These are phyloP conservation scores for Alternaria gaisen DNA, from an alignment of 2,329 filamentous ascomycete species.

Conservation along the genomic window DNA sequence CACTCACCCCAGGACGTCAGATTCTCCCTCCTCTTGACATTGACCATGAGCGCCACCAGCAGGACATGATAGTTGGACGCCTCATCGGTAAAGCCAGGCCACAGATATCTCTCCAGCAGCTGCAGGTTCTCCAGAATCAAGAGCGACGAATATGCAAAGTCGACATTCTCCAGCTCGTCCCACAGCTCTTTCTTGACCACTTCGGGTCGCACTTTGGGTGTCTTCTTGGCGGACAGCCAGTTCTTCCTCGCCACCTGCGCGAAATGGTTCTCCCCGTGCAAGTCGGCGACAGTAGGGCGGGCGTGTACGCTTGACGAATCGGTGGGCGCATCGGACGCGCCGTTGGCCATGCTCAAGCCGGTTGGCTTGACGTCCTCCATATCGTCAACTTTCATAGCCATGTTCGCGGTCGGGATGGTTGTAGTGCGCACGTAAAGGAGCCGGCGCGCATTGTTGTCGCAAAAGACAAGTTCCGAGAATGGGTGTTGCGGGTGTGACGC, in stretches of 20 bases:
- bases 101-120: constrained; percentile 89
- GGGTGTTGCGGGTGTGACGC: constrained; percentile 23
- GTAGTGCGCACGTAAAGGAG: constrained; percentile 22
- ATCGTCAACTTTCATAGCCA: constrained; percentile 19
- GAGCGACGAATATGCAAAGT: constrained; percentile 79
- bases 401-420: constrained; percentile 9
- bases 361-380: constrained; percentile 41
- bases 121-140: constrained; percentile 89
- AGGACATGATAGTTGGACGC: constrained; percentile 92
- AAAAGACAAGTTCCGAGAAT: constrained; percentile 20
- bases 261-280: constrained; percentile 73
- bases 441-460: constrained; percentile 42
- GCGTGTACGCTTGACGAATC: constrained; percentile 43
- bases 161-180: constrained; percentile 83
- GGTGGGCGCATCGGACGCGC: constrained; percentile 34
- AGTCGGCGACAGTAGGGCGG: constrained; percentile 71
- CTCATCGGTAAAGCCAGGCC: constrained; percentile 90
- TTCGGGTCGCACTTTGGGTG: constrained; percentile 76
- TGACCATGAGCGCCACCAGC: constrained; percentile 83
- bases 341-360: constrained; percentile 24
- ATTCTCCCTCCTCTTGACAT: constrained; percentile 87
- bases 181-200: constrained; percentile 88
- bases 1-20: constrained; percentile 83
- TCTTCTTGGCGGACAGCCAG: constrained; percentile 76
- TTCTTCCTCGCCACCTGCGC: constrained; percentile 79